Base-by-base conservation (phyloP, 2,329 filamentous ascomycete genomes). In the Calonectria pauciramosa region DNA sequence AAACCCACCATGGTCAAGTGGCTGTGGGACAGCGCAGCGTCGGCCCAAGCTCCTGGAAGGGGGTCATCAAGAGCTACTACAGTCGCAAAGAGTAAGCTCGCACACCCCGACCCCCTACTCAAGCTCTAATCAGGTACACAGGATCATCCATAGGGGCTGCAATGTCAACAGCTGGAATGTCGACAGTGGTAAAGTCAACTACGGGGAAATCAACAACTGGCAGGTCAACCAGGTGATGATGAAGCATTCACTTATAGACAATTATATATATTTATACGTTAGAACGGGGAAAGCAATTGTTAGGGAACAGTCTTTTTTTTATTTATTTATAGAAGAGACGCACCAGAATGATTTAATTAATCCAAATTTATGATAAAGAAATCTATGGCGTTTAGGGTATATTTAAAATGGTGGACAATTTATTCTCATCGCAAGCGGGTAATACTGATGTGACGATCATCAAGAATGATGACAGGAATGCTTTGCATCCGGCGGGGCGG, bases 1-100 rank as follows among this genome's bases (percentile, higher is more conserved):
- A 78, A 75, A 23, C 73, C 83, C 64, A 86, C 84, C 3, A 78
- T 85, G 26, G 79, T 85, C 72, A 82, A 80, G 56, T 85, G 83
- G 80, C 34, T 86, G 34, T 84, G 82, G 79, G 82, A 85, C 66
- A 79, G 75, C 68, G 74, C 82, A 28, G 75, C 73, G 44, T 70
- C 76, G 52, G 59, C 73, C 5, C 78, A 78, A 47, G 74, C 68
- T 23, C 34, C 75, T 9, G 69, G 72, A 28, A 75, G 79, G 73
- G 79, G 76, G 44, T 47, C 44, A 47, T 71, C 76, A 32, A 75
- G 79, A 67, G 77, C 71, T 36, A 56, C 71, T 36, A 60, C 78
- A 56, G 71, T 72, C 51, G 68, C 77, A 51, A 82, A 79, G 75
- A 81, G 83, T 84, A 82, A 84, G 83, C 73, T 60, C 36, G 64